Evolutionary conservation across 202 grass and related monocot species (phyloP), one percentile per base, ranked within the genome.

Genomic region (Panicum virgatum): DNA sequence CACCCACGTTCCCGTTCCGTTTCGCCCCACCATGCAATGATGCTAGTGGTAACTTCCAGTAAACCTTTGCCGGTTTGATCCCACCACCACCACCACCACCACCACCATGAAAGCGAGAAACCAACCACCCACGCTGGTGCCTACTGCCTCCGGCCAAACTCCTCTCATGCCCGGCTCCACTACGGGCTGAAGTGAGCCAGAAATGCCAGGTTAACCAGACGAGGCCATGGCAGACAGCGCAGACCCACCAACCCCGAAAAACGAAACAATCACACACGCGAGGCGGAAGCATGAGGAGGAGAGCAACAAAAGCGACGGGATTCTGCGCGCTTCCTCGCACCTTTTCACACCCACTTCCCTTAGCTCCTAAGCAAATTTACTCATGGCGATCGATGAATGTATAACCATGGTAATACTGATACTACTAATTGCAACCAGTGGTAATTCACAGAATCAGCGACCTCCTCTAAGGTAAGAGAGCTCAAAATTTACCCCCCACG

Each of bases 351-450:
- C 18, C 79, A 44, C 76, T 84, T 63, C 66, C 78, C 86, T 92
- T 89, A 68, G 86, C 83, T 80, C 58, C 76, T 80, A 92, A 89
- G 90, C 63, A 82, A 82, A 91, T 80, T 62, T 73, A 27, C 0
- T 12, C 46, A 72, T 36, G 26, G 22, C 16, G 2, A 48, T 25
- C 26, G 50, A 58, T 40, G 45, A 84, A 69, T 43, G 66, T 5
- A 16, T 57, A 20, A 38, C 48, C 77, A 65, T 32, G 72, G 72
- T 36, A 38, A 85, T 60, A 59, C 23, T 68, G 52, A 46, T 73
- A 71, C 75, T 43, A 14, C 78, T 66, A 77, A 82, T 65, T 26
- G 40, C 65, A 77, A 58, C 40, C 79, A 61, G 73, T 63, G 29
- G 46, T 56, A 82, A 76, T 66, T 80, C 74, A 83, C 80, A 83